phyloP scores from a whole-genome alignment of 768 basidiomycete genomes.

The Lepiota brunneoincarnata region DNA sequence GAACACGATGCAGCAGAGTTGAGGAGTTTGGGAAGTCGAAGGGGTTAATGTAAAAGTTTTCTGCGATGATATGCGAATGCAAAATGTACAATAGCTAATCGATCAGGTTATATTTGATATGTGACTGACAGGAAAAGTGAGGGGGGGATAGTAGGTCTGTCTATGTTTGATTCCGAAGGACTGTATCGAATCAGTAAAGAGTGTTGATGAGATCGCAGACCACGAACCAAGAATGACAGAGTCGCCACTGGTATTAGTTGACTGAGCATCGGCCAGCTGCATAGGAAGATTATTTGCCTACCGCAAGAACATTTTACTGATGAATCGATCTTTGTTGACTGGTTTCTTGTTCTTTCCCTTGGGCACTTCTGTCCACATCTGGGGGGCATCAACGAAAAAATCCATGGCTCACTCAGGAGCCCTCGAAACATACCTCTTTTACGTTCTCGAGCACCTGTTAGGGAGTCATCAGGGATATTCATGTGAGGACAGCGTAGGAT shows the following conservation, averaged over 20 bases:
- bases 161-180: slow-evolving; percentile 74
- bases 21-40: slow-evolving; percentile 14
- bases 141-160: slow-evolving; percentile 8
- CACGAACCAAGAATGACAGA: slow-evolving; percentile 94
- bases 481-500: not conserved
- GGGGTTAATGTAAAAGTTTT: not conserved
- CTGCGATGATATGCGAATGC: not conserved
- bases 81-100: slow-evolving; percentile 5
- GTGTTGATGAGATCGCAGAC: slow-evolving; percentile 16
- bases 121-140: slow-evolving; percentile 15
- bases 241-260: slow-evolving; percentile 65
- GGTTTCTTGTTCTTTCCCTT: slow-evolving; percentile 99
- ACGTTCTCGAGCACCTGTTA: slow-evolving; percentile 92
- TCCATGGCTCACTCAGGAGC: not conserved
- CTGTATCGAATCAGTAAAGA: slow-evolving; percentile 41
- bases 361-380: slow-evolving; percentile 99
- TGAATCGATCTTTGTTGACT: slow-evolving; percentile 98
- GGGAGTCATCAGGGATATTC: slow-evolving; percentile 7
- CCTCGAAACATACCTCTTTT: slow-evolving; percentile 68
- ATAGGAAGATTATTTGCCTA: slow-evolving; percentile 29
- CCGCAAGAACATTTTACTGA: slow-evolving; percentile 99
- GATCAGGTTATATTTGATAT: slow-evolving; percentile 1
- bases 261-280: slow-evolving; percentile 7
- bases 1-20: slow-evolving; percentile 22
- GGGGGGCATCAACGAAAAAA: not conserved